Base-by-base conservation (phyloP, 2,329 filamentous ascomycete genomes). In the Botryosphaeria agaves region DNA sequence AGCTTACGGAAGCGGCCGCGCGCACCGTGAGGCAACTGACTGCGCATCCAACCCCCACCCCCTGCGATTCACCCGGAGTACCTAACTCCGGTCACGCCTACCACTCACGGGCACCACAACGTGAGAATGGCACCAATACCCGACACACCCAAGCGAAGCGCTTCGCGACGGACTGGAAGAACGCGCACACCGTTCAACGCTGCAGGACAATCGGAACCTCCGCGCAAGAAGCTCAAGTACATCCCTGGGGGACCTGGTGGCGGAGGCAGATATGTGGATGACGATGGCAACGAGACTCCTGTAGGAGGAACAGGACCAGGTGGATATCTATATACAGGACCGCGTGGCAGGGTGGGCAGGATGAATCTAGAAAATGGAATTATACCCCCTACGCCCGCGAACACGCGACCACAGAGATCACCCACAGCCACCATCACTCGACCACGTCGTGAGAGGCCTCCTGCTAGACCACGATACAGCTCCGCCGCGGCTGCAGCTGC, bases 401-500 rank as follows among this genome's bases (percentile, higher is more conserved):
- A 28, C 26, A 11, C 29, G 28, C 21, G 24, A 14, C 26, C 32
- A 32, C 33, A 20, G 26, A 14, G 7, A n/a, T 19, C 39, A 30
- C 19, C 28, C 27, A 43, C 47, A 24, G 54, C 52, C 26, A 51
- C 55, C 12, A 51, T 51, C 4, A 56, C 34, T n/a, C 39, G 43
- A 47, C 24, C 48, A 43, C 36, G 52, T 35, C 48, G 59, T 35
- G 51, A 53, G 36, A 50, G 43, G 29, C 42, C 55, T 31, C 54
- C 56, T 45, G 49, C 52, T 18, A 62, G 65, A 43, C 79, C 80
- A 50, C 70, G 80, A 40, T 91, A 80, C 54, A 83, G 77, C 43
- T 87, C 81, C 27, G 83, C 71, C n/a, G 83, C 87, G 8, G 84
- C 84, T 17, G 81, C 85, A 15, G 82, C 85, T 30, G 84, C 83